Evolutionary conservation across 1,284 basidiomycete genomes (phyloP).

Genomic region (Sporisorium sorghi): DNA sequence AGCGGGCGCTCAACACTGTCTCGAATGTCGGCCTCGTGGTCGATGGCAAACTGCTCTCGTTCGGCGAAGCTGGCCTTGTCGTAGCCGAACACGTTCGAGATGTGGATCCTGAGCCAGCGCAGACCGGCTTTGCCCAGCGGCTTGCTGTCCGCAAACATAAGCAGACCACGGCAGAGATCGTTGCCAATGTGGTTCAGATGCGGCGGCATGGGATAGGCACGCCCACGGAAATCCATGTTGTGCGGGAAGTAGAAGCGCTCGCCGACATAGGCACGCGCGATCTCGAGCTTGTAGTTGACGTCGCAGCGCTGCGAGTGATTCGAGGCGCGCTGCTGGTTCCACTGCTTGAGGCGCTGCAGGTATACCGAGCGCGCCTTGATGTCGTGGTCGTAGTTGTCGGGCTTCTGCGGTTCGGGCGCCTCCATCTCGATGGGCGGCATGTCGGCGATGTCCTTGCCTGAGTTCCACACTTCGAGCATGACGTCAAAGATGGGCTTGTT

Average conservation of each 20-base stretch:
- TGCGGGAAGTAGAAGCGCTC: conserved; percentile 94
- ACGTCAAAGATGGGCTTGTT: conserved; percentile 82
- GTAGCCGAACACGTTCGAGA: conserved; percentile 91
- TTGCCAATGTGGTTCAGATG: conserved; percentile 97
- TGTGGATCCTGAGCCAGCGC: conserved; percentile 89
- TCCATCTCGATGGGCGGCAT: conserved; percentile 69
- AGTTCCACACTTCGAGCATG: conserved; percentile 84
- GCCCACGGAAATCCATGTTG: conserved; percentile 97
- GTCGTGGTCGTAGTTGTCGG: conserved; percentile 77
- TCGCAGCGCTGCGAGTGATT: conserved; percentile 88
- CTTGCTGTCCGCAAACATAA: conserved; percentile 85
- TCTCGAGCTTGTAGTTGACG: conserved; percentile 97
- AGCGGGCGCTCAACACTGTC: conserved; percentile 80
- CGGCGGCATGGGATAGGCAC: conserved; percentile 95
- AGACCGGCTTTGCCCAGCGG: conserved; percentile 84
- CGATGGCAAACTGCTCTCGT: conserved; percentile 81
- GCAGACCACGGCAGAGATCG: conserved; percentile 88
- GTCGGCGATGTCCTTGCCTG: conserved; percentile 70
- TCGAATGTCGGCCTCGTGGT: conserved; percentile 81
- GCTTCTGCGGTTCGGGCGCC: conserved; percentile 74
- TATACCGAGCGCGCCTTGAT: conserved; percentile 77
- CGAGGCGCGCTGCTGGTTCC: conserved; percentile 66
- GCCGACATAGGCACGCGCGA: conserved; percentile 87
- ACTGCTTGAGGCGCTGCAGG: conserved; percentile 75
- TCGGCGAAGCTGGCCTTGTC: conserved; percentile 96